Percentiles rank a stretch among this genome's conserved stretches.
Evolutionary conservation across 441 rosid species (phyloP).

Genomic region (Jatropha multifida): DNA sequence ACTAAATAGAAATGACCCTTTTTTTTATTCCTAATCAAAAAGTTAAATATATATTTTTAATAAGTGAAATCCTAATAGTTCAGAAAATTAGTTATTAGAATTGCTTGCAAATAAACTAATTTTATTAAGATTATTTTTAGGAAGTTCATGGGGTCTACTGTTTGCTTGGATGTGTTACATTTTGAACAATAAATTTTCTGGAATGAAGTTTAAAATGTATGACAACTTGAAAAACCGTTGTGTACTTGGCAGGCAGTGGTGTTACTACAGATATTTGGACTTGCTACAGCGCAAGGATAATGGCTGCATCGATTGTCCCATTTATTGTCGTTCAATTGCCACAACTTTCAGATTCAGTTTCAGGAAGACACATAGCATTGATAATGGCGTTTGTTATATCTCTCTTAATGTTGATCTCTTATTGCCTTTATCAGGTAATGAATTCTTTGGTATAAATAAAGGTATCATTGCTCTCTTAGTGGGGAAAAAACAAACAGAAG

Average conservation of each 20-base stretch:
- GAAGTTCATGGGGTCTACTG: neutral
- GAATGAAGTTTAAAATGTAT: too few relatives aligned
- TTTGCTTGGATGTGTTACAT: neutral
- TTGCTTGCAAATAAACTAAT: too few relatives aligned
- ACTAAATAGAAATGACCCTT: too few relatives aligned
- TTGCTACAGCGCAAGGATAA: conserved; percentile 73
- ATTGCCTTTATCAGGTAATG: conserved; percentile 78
- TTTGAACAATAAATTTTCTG: neutral
- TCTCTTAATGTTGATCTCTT: conserved; percentile 53
- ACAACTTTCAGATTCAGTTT: conserved; percentile 53
- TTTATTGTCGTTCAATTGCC: conserved; percentile 77
- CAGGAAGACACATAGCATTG: conserved; percentile 67
- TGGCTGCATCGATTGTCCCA: conserved; percentile 76
- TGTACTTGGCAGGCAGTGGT: conserved; percentile 55
- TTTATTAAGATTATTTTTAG: too few relatives aligned
- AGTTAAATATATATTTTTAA: too few relatives aligned
- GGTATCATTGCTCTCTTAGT: too few relatives aligned
- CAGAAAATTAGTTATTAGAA: too few relatives aligned
- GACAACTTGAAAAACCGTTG: neutral
- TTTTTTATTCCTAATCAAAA: too few relatives aligned
- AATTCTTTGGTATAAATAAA: too few relatives aligned
- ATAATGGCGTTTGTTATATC: conserved; percentile 61
- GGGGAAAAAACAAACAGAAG: too few relatives aligned
- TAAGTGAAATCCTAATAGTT: too few relatives aligned
- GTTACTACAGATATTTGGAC: conserved; percentile 86